Evolutionary conservation across 176 grass and related monocot species (phyloP).

Genomic region (Carex parvula): DNA sequence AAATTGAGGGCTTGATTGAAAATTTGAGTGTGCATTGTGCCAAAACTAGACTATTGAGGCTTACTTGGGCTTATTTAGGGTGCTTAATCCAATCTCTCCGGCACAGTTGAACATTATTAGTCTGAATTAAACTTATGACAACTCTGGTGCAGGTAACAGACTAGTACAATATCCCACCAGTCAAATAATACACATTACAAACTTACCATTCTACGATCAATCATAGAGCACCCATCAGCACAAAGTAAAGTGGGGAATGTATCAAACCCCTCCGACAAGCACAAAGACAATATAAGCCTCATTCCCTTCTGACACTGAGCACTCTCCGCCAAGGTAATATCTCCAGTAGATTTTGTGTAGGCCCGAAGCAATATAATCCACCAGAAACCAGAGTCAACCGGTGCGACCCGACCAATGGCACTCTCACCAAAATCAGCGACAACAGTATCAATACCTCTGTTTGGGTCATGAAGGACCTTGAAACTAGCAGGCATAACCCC

Average conservation of each 20-base stretch:
- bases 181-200: slow-evolving; percentile 4
- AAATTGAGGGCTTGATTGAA: neutral
- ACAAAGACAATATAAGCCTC: slow-evolving; percentile 78
- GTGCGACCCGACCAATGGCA: slow-evolving; percentile 85
- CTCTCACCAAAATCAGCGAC: slow-evolving; percentile 91
- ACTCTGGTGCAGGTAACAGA: neutral
- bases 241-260: slow-evolving; percentile 93
- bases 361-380: slow-evolving; percentile 88
- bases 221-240: slow-evolving; percentile 92
- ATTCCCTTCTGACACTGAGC: slow-evolving; percentile 78
- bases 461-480: slow-evolving; percentile 76
- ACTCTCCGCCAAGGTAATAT: slow-evolving; percentile 52
- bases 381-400: slow-evolving; percentile 92
- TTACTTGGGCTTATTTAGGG: neutral
- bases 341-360: slow-evolving; percentile 92
- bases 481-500: slow-evolving; percentile 95
- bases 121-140: neutral
- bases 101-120: neutral
- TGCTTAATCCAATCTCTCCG: neutral
- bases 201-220: slow-evolving; percentile 80
- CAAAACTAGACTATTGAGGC: slow-evolving; percentile 1
- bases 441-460: slow-evolving; percentile 50
- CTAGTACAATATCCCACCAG: neutral
- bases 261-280: slow-evolving; percentile 86
- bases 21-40: neutral